Base-by-base conservation (phyloP, 768 basidiomycete species). In the Phallus indusiatus region DNA sequence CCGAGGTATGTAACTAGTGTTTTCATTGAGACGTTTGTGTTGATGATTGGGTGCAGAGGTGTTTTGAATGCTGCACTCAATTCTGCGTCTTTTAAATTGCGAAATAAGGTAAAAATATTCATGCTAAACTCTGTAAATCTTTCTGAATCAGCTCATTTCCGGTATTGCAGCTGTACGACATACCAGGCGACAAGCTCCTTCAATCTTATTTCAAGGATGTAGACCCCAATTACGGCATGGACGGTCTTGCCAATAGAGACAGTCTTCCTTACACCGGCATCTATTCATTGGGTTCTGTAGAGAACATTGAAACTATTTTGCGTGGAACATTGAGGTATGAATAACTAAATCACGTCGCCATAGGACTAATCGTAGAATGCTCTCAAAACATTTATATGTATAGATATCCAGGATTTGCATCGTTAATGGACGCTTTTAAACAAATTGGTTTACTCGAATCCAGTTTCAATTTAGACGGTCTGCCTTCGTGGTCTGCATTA, bases 171-270 rank as follows among this genome's bases (percentile, higher is more conserved):
- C 63, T 72, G 5, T 71, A 68, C 55, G 69, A 74, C 18, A 77
- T 91, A 21, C 66, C 76, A 0, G 83, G 82, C 1, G 69, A 78
- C 12, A 67, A 77, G 17, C 65, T 95, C 18, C 72, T 94, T 59
- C 68, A 70, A 53, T 72, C 75, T 3, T 70, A 77, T 64, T 92
- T 94, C 69, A 76, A 80, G 0, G 67, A 80, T n/a, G 76, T 96
- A n/a, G n/a, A n/a, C 5, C 84, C 87, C 0, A 72, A 91, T 35
- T 79, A 82, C 17, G 71, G 75, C 11, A 78, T 95, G 16, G 93
- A 97, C 66, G 94, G 94, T 0, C 70, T 95, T 1, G 84, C 94
- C 20, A 97, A 97, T 69, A 75, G 93, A 28, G 80, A 94, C 67
- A 90, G 88, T 63, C 65, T 94, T 7, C 71, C 77, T 0, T 96